Conservation (phyloP, 768 basidiomycete genomes). For the Clitopilus hobsonii region DNA sequence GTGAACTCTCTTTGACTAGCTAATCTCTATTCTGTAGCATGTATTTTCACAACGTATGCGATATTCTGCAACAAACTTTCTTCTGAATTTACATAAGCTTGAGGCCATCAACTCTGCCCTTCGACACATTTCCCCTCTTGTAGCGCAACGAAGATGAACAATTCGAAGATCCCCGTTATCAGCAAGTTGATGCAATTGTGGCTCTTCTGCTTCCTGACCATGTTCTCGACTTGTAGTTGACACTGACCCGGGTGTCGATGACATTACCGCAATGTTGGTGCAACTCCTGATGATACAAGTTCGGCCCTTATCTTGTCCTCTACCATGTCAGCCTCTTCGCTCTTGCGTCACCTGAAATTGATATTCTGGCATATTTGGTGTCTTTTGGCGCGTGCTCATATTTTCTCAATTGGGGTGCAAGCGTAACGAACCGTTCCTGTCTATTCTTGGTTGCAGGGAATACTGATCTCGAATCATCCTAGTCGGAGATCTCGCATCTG, state of each 20-base stretch:
- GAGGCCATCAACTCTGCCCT: not conserved
- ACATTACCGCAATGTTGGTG: slow-evolving; percentile 69
- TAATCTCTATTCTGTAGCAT: not conserved
- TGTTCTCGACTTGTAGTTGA: slow-evolving; percentile 46
- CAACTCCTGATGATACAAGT: not conserved
- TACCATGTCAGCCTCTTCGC: slow-evolving; percentile 55
- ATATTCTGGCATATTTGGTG: slow-evolving; percentile 71
- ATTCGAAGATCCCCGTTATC: slow-evolving; percentile 54
- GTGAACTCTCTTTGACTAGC: not conserved
- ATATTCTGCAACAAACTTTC: not conserved
- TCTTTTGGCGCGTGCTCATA: slow-evolving; percentile 58
- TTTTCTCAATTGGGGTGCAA: not conserved
- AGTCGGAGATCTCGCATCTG: slow-evolving; percentile 37
- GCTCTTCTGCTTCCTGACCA: not conserved
- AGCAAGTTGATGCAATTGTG: slow-evolving; percentile 37
- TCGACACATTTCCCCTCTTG: not conserved
- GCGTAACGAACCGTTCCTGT: not conserved
- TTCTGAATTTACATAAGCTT: not conserved
- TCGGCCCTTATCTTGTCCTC: not conserved
- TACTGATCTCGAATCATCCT: slow-evolving; percentile 56
- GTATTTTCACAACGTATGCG: not conserved
- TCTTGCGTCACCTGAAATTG: slow-evolving; percentile 76
- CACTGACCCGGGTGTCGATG: slow-evolving; percentile 86
- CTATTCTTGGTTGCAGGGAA: slow-evolving; percentile 47
- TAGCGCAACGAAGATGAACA: not conserved